These are phyloP conservation scores for Aureobasidium namibiae DNA, from an alignment of 2,329 filamentous ascomycete genomes.

Conservation along the genomic window DNA sequence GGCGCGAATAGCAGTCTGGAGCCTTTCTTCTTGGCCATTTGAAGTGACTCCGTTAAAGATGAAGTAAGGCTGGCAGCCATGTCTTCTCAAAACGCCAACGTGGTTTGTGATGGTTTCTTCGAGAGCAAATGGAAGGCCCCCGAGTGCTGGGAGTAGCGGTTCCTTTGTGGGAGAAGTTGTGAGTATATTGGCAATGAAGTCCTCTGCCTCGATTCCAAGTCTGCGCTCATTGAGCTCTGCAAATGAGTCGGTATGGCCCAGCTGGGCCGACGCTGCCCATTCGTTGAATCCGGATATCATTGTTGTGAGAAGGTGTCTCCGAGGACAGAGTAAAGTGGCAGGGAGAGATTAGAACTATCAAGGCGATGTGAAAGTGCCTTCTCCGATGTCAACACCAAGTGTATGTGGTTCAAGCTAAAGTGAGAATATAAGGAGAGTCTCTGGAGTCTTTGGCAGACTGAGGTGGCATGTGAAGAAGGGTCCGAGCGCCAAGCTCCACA, in stretches of 20 bases:
- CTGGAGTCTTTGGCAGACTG: neutral
- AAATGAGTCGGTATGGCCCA: slow-evolving; percentile 52
- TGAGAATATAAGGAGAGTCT: neutral
- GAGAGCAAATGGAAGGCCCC: slow-evolving; percentile 75
- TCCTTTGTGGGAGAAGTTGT: slow-evolving; percentile 65
- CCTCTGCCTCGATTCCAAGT: slow-evolving; percentile 80
- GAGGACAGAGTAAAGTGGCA: neutral
- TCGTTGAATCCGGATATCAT: slow-evolving; percentile 46
- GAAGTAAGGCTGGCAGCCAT: slow-evolving; percentile 69
- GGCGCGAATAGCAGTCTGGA: slow-evolving; percentile 15
- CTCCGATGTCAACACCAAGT: neutral
- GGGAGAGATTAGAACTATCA: neutral
- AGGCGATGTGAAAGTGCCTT: neutral
- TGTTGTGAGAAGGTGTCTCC: slow-evolving; percentile 12
- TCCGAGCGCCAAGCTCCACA: slow-evolving; percentile 5
- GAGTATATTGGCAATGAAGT: slow-evolving; percentile 76
- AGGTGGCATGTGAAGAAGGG: slow-evolving; percentile 10
- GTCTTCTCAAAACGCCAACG: slow-evolving; percentile 60
- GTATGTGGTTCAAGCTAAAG: neutral
- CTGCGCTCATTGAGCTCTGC: slow-evolving; percentile 64
- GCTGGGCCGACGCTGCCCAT: slow-evolving; percentile 42
- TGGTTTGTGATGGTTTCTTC: slow-evolving; percentile 67
- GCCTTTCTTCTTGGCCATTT: slow-evolving; percentile 30
- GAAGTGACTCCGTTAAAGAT: slow-evolving; percentile 85
- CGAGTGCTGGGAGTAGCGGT: slow-evolving; percentile 80